Conservation (phyloP, 1,139 yeast genomes). For the Candida albicans region DNA sequence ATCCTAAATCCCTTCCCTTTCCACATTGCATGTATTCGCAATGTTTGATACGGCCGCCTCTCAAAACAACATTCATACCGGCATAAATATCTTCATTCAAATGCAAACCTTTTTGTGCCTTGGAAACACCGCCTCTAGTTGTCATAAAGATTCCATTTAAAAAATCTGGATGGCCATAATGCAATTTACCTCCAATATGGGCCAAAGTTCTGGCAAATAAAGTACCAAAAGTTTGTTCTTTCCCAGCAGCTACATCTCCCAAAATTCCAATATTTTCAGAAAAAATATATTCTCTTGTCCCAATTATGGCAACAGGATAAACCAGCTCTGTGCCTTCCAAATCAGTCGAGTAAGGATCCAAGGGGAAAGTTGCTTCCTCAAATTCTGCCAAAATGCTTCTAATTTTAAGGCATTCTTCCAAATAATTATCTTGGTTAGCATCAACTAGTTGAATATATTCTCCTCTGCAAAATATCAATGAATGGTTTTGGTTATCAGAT, state of each 20-base stretch:
- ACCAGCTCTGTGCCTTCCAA: slow-evolving; percentile 23
- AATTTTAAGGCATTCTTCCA: slow-evolving; percentile 57
- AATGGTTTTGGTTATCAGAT: slow-evolving; percentile 56
- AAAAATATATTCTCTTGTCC: slow-evolving; percentile 55
- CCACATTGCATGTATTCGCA: slow-evolving; percentile 61
- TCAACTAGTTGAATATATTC: slow-evolving; percentile 56
- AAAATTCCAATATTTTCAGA: slow-evolving; percentile 55
- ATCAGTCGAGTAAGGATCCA: slow-evolving; percentile 34
- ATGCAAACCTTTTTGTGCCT: slow-evolving; percentile 56
- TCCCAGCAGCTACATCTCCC: slow-evolving; percentile 60
- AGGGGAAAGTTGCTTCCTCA: slow-evolving; percentile 40
- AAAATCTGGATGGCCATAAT: slow-evolving; percentile 60
- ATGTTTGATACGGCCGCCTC: slow-evolving; percentile 58
- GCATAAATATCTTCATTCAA: slow-evolving; percentile 59
- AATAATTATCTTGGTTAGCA: slow-evolving; percentile 57
- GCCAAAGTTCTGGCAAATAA: slow-evolving; percentile 56
- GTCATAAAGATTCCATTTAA: slow-evolving; percentile 51
- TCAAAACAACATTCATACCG: slow-evolving; percentile 51
- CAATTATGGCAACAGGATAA: slow-evolving; percentile 54
- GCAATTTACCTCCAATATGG: slow-evolving; percentile 55
- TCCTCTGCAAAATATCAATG: slow-evolving; percentile 51
- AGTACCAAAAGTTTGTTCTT: slow-evolving; percentile 59
- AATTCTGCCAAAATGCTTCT: slow-evolving; percentile 51
- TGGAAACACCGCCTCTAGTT: slow-evolving; percentile 57
- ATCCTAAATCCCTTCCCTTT: slow-evolving; percentile 56